Evolutionary conservation across 2,329 filamentous ascomycete genomes (phyloP), one percentile per base, ranked within the genome.

Genomic region (Aspergillus hortae): DNA sequence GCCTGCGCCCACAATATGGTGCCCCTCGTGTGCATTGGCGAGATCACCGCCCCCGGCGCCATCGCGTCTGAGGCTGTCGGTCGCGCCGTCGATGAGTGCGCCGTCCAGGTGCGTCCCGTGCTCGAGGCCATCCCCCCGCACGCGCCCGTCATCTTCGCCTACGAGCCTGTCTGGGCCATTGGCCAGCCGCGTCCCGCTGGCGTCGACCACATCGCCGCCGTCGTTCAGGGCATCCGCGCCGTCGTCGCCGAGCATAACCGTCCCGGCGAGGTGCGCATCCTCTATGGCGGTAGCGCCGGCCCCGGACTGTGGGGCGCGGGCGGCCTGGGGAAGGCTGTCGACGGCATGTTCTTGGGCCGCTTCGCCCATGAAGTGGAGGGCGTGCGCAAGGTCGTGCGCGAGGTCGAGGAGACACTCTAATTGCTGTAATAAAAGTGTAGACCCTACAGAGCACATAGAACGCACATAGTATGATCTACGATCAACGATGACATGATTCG

Each of bases 111-210:
- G 51, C 76, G 78, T 36, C 75, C 82, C 1, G 83, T 89, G 2
- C 67, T 94, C 47, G 73, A 74, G 1, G 80, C 77, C 0, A 74
- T 92, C 6, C 79, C 84, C 0, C 75, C 76, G 10, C 77, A 83
- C 14, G 81, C 84, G 0, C 86, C 90, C 44, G 80, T 94, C 4
- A 81, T 92, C 6, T 79, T 95, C 52, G 90, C 90, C 1, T 95
- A 95, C 65, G 90, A 95, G 74, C 90, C 90, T 6, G 89, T 94
- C 1, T 95, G 90, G 90, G 90, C 90, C 1, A 95, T 94, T 69
- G 90, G 90, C 0, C 85, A 89, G 9, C 75, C 80, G 1, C 76
- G 86, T 62, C 89, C 90, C 2, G 90, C 90, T 0, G 80, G 80
- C 6, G 81, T 85, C 15, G 84, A 86, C 55, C 86, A 95, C 65